These are phyloP conservation scores for Fusarium sp. DNA, from an alignment of 2,329 filamentous ascomycete genomes.

Conservation along the genomic window DNA sequence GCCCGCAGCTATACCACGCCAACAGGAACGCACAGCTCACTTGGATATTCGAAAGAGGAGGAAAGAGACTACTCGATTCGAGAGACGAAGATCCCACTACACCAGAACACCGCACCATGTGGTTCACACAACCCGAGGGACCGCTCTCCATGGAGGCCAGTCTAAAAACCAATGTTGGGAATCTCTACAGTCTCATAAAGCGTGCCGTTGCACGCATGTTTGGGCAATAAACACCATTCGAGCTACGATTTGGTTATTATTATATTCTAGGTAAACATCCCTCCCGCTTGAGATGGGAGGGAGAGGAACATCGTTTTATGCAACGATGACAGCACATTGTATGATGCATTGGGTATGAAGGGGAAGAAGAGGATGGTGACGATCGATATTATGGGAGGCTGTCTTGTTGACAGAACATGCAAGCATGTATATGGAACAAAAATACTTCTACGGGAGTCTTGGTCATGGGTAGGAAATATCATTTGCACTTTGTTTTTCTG, in stretches of 20 bases:
- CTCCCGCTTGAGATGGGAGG: not conserved
- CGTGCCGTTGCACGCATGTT: conserved; percentile 29
- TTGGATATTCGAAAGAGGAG: conserved; percentile 38
- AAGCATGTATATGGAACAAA: conserved; percentile 41
- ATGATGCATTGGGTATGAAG: conserved; percentile 30
- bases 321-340: conserved; percentile 19
- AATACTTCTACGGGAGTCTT: conserved; percentile 39
- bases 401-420: conserved; percentile 35
- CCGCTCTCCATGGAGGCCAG: conserved; percentile 19
- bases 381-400: conserved; percentile 15
- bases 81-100: conserved; percentile 2
- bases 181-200: conserved; percentile 27
- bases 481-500: conserved; percentile 35
- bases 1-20: conserved; percentile 30
- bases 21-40: conserved; percentile 34
- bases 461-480: conserved; percentile 44
- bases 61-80: conserved; percentile 29
- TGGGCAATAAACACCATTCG: conserved; percentile 14
- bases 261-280: conserved; percentile 10
- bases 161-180: conserved; percentile 13
- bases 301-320: not conserved
- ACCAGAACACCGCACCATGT: conserved; percentile 4
- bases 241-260: not conserved
- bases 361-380: not conserved
- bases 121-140: conserved; percentile 16